Percentiles rank a stretch among this genome's conserved stretches.
Evolutionary conservation across 306 rosid species (phyloP).

Genomic region (Cucurbita maxima): DNA sequence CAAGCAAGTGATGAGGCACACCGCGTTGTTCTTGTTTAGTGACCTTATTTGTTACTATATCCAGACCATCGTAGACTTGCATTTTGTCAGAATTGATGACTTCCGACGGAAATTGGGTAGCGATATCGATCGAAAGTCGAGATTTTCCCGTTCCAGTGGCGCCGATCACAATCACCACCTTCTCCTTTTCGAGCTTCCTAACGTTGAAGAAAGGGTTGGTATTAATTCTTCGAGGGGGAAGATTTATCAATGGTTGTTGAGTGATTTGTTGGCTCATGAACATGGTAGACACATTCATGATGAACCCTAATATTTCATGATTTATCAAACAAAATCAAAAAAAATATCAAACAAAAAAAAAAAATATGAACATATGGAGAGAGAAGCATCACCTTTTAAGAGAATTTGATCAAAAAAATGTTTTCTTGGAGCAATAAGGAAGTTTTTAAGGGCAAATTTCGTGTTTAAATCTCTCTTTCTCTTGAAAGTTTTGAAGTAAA

Average conservation of each 20-base stretch:
- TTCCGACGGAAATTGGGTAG: slow-evolving; percentile 40
- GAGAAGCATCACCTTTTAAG: not conserved
- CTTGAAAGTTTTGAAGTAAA: not conserved
- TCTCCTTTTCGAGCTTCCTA: slow-evolving; percentile 30
- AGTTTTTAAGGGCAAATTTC: not conserved
- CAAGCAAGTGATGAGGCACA: slow-evolving; percentile 67
- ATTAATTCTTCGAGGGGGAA: slow-evolving; percentile 26
- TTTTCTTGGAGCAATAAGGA: not conserved
- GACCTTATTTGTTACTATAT: slow-evolving; percentile 65
- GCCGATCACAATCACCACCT: slow-evolving; percentile 67
- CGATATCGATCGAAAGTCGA: slow-evolving; percentile 57
- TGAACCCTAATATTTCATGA: not conserved
- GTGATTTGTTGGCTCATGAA: slow-evolving; percentile 21
- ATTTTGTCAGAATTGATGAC: slow-evolving; percentile 86
- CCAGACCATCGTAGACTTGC: slow-evolving; percentile 67
- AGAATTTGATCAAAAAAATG: not conserved
- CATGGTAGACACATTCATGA: slow-evolving; percentile 9
- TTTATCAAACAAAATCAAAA: not conserved
- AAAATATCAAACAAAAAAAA: not conserved
- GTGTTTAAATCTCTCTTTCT: not conserved
- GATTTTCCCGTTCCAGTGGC: slow-evolving; percentile 89
- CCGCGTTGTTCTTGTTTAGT: slow-evolving; percentile 46
- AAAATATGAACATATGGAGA: not conserved
- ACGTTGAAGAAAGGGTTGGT: slow-evolving; percentile 11
- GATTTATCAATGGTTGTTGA: slow-evolving; percentile 6